Conservation (phyloP, 208 protist genomes). For the Trypanosoma rangeli region DNA sequence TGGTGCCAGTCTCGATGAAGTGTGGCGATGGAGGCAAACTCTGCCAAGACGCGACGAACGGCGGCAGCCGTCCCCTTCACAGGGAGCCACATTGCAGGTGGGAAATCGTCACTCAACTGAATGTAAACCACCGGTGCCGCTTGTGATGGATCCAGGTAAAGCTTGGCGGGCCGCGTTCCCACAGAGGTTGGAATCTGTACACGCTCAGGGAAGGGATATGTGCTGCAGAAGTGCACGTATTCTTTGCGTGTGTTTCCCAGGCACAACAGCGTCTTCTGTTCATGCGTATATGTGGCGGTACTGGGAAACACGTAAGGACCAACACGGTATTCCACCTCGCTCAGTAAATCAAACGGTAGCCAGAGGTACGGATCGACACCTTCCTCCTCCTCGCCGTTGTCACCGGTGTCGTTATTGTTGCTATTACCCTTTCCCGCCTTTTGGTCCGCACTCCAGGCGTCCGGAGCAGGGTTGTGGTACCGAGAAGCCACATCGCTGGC, state of each 20-base stretch:
- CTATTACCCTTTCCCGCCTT: neutral
- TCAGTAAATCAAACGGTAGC: conserved; percentile 81
- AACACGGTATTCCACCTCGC: conserved; percentile 63
- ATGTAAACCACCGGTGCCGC: conserved; percentile 67
- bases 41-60: conserved; percentile 79
- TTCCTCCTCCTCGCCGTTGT: neutral
- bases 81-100: conserved; percentile 90
- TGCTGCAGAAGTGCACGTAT: conserved; percentile 90
- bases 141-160: conserved; percentile 71
- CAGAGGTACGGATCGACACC: conserved; percentile 68
- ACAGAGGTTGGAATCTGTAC: conserved; percentile 83
- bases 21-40: conserved; percentile 75
- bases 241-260: conserved; percentile 58
- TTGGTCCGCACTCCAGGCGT: neutral
- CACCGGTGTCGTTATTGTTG: neutral
- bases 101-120: conserved; percentile 84
- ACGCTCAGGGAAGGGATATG: conserved; percentile 87
- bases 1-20: conserved; percentile 83
- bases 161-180: conserved; percentile 69
- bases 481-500: conserved; percentile 30
- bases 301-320: conserved; percentile 66
- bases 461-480: neutral
- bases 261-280: conserved; percentile 63
- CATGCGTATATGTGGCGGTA: conserved; percentile 63
- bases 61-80: conserved; percentile 74